Base-by-base conservation (phyloP, 2,329 filamentous ascomycete genomes). In the Fusarium sp. region DNA sequence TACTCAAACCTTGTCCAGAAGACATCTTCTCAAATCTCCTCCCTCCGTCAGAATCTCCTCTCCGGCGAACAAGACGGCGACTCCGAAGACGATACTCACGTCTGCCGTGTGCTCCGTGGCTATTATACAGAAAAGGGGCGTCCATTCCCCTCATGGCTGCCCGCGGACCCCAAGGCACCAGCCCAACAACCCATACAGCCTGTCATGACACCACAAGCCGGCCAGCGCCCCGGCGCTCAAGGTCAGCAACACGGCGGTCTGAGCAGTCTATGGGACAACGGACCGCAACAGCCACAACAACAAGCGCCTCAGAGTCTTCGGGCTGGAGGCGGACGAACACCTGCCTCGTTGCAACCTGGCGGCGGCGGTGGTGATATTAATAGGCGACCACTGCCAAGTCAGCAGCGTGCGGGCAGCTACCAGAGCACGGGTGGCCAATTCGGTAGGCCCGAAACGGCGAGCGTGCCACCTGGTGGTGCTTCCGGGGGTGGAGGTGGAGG, bases 71-170 rank as follows among this genome's bases (percentile, higher is more conserved):
- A 87, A 76, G 91, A 92, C 82, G 91, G 92, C 83, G 91, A 93
- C 80, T 92, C 90, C 72, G 89, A 97, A 83, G 95, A 98, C 85
- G 94, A 97, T 85, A 97, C 95, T 6, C 95, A 98, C 85, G 93
- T 98, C 79, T 97, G 94, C 84, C 94, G 96, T 78, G 95, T 97
- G 41, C 90, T 99, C 32, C 93, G 96, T 78, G 92, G 91, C 77
- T 98, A 98, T 88, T 98, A 99, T 87, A 90, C 87, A 58, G 95
- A 98, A 82, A 96, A 97, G 80, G 93, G 92, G 76, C 91, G 92
- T 28, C 87, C 91, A 4, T 93, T 95, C 72, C 96, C 96, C 2
- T 84, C 87, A 76, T 98, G 96, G 96, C 91, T 98, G 13, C 94
- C 95, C 13, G 92, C 94, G 11, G 94, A 98, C 82, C 95, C 94